Percentiles rank a stretch among this genome's conserved stretches.
These are phyloP conservation scores for Trichoderma atrobrunneum DNA, from an alignment of 2,329 filamentous ascomycete species.

Conservation along the genomic window DNA sequence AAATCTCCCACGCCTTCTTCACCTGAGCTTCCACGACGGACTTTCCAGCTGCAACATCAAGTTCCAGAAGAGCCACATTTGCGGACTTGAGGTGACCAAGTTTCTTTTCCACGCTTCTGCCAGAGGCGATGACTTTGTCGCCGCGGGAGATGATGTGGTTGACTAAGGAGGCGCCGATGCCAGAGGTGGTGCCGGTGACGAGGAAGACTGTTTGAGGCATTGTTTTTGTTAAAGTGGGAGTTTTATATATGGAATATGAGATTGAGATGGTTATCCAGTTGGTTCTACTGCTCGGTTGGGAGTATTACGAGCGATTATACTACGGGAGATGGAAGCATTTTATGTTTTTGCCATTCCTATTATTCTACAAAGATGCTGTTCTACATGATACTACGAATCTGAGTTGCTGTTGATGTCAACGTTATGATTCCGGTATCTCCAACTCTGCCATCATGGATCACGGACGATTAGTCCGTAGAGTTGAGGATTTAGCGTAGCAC, in stretches of 20 bases:
- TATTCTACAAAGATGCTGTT: neutral
- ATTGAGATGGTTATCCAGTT: too few relatives aligned
- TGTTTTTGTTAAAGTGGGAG: neutral
- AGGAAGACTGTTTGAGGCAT: constrained; percentile 34
- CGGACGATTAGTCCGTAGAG: constrained; percentile 10
- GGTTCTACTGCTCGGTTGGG: neutral
- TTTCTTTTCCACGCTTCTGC: constrained; percentile 27
- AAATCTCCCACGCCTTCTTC: constrained; percentile 30
- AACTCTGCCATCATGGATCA: neutral
- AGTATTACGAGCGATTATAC: neutral
- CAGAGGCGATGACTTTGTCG: constrained; percentile 33
- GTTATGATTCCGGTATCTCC: neutral
- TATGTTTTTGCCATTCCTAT: neutral
- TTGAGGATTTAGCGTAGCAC: neutral
- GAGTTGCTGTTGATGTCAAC: neutral
- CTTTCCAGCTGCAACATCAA: constrained; percentile 30
- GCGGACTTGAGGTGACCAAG: constrained; percentile 28
- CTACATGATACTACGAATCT: neutral
- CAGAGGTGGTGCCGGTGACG: constrained; percentile 34
- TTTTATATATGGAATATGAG: neutral
- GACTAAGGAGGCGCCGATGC: constrained; percentile 31
- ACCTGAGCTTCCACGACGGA: constrained; percentile 26
- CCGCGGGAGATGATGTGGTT: constrained; percentile 28
- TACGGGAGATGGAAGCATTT: neutral
- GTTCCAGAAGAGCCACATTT: constrained; percentile 28